Base-by-base conservation (phyloP, 148 eudicot genomes). In the Cornus kousa region DNA sequence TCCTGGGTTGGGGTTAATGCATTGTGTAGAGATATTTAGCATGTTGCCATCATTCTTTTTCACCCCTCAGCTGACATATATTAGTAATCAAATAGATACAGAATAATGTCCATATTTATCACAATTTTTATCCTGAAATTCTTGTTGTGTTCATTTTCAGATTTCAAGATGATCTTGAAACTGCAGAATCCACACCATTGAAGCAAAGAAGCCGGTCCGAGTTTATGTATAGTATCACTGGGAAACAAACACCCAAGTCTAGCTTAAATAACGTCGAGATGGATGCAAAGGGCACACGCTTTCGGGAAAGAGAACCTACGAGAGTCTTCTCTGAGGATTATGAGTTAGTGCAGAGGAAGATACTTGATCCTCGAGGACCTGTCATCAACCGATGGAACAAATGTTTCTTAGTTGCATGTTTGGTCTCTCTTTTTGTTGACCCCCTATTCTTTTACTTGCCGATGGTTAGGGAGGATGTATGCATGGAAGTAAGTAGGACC, bases 361-460 rank as follows among this genome's bases (percentile, higher is more conserved):
- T 46, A 1, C 74, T 72, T 0, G 74, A 72, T 48, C 74, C 74
- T 17, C 19, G 74, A 48, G 74, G 74, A 1, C 62, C 74, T 11
- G 74, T 6, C 16, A 19, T 50, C 7, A 72, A 4, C 62, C 33
- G 24, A 11, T 72, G 74, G 74, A 72, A 72, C 74, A 72, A 48
- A 14, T 48, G 60, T 55, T n/a, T 72, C 35, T 46, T 72, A 16
- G 35, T 72, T 1, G 62, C 74, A 2, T 22, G 74, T 55, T 37
- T 72, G 59, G 22, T 72, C 14, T 72, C 74, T 23, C 74, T 72
- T 48, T 77, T 80, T 40, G 68, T 80, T 17, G 83, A 83, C 55
- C 83, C 86, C 12, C 17, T 77, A 31, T 73, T 83, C 74, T 77
- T 72, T 37, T 74, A 68, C 67, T 17, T 83, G 65, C 86, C 80